A percentile compares a stretch with the other conserved stretches of the same genome.
phyloP scores from a whole-genome alignment of 2,329 filamentous ascomycete species.

The Penicillium sp. region DNA sequence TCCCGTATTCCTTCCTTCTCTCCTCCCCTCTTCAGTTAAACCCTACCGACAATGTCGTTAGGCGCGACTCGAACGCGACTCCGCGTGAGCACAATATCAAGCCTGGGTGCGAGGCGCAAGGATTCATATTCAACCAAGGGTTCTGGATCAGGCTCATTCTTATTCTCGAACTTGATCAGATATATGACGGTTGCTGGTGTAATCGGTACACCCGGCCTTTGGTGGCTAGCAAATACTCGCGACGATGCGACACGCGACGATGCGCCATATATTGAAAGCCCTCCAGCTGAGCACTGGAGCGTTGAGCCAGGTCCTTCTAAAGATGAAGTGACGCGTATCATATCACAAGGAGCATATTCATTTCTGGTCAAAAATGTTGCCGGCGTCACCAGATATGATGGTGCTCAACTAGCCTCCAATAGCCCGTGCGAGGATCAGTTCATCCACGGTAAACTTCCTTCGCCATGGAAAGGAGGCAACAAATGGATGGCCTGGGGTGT shows the following conservation, averaged over 20 bases:
- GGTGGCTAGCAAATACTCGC: too few species aligned
- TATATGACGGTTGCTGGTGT: too few species aligned
- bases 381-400: slow-evolving; percentile 25
- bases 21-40: too few species aligned
- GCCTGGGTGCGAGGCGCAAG: too few species aligned
- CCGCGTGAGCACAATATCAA: too few species aligned
- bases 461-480: slow-evolving; percentile 18
- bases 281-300: slow-evolving; percentile 9
- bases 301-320: slow-evolving; percentile 13
- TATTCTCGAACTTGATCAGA: too few species aligned
- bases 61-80: too few species aligned
- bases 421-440: slow-evolving; percentile 33
- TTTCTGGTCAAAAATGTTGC: slow-evolving; percentile 14
- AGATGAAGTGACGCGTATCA: slow-evolving; percentile 20
- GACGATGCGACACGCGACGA: slow-evolving; percentile 6
- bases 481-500: slow-evolving; percentile 37
- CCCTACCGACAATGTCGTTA: too few species aligned
- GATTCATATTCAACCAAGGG: too few species aligned
- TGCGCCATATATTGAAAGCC: slow-evolving; percentile 14
- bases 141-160: too few species aligned
- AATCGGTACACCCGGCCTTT: too few species aligned
- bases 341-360: slow-evolving; percentile 24
- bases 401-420: slow-evolving; percentile 34
- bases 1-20: too few species aligned
- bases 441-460: slow-evolving; percentile 22